Base-by-base conservation (phyloP, 805 yeast genomes). In the Hanseniaspora lindneri region DNA sequence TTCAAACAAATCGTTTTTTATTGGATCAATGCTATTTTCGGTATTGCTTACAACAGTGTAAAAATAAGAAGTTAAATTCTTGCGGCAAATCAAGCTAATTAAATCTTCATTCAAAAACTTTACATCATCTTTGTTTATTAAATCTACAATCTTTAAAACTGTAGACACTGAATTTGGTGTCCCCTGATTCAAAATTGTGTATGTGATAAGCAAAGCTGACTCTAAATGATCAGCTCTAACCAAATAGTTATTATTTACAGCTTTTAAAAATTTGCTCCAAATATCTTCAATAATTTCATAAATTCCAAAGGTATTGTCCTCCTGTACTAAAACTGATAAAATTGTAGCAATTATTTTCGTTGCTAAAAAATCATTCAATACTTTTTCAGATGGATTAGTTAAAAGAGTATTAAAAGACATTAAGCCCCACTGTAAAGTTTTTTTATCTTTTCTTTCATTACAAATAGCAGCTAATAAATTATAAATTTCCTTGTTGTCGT, bases 1-100 rank as follows among this genome's bases (percentile, higher is more conserved):
- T 19, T 44, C 49, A 37, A 44, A 44, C 24, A 44, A 4, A 24
- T 44, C 49, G 16, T 37, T 44, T 16, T n/a, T 28, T 4, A 37
- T 27, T 3, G 39, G 24, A 13, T 28, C 39, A 6, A 32, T 9
- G 4, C n/a, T 16, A 2, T 39, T 23, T 23, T 39, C 34, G n/a
- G 49, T 30, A 21, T 39, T 44, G 33, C 49, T 44, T 11, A 13
- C 17, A 11, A 44, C 37, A 9, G 19, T 37, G 2, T 29, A n/a
- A 14, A 44, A 29, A 27, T 19, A 37, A 10, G 49, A 44, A 5
- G 20, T 37, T 11, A 44, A 21, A 16, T 37, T 28, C 13, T 44
- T 44, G 10, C 34, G 17, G 17, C 36, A 44, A 17, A 44, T 23
- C 14, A 28, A 11, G 1, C 13, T 3, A 10, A 39, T 19, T 24